Base-by-base conservation (phyloP, 306 rosid species). In the Parietaria judaica region DNA sequence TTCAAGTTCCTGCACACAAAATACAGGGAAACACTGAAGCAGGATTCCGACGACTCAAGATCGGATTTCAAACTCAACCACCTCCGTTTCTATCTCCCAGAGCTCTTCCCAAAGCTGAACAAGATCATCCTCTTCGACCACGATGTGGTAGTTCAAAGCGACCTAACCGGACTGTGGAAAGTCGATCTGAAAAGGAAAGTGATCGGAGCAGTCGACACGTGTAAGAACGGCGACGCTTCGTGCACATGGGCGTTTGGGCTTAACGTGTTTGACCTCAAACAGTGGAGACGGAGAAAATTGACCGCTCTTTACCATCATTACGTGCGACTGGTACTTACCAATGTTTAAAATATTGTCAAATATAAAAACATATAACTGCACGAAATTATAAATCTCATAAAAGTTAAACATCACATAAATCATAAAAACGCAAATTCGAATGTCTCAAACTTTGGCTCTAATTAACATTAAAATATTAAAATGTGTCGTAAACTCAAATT, bases 231-330 rank as follows among this genome's bases (percentile, higher is more conserved):
- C 61, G 81, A 81, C 74, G 61, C 78, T 44, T 78, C 94, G 45
- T 94, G 99, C 78, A 84, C 95, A 23, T 94, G 99, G 99, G 97
- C 97, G 50, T 94, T 89, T 73, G 99, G 99, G 74, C 70, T 89
- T 88, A 94, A 94, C 74, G 57, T 94, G 67, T 86, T 84, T 75
- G 87, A 94, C 77, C 87, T 94, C 66, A 79, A 68, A 35, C 77
- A 77, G 72, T 94, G 99, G 99, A 89, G 94, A 73, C 73, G 66
- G 67, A 78, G 80, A 51, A 75, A 86, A 69, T 69, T 94, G 70
- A 94, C 89, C 63, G 68, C 68, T 52, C 70, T 79, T 65, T 94
- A 84, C 76, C 83, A 78, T 67, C 74, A 74, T 47, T 86, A 81
- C 79, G 68, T 84, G 84, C 81, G 72, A 70, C 62, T 76, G 99